Conservation (phyloP, 176 grass and related monocot species). For the Zoysia japonica region DNA sequence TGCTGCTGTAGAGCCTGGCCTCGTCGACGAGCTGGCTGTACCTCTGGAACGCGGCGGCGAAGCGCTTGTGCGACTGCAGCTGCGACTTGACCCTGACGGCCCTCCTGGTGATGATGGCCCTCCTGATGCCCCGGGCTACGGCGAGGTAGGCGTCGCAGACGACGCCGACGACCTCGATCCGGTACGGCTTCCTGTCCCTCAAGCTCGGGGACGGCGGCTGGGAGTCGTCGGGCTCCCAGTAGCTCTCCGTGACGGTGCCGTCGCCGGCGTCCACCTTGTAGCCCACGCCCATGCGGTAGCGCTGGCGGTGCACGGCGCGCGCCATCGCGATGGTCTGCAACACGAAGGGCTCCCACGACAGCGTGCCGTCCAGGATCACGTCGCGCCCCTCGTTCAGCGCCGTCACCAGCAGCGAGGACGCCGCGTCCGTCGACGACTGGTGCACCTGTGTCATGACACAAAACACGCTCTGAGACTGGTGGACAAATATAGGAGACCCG, state of each 20-base stretch:
- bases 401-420: slow-evolving; percentile 88
- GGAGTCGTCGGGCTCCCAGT: slow-evolving; percentile 62
- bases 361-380: slow-evolving; percentile 94
- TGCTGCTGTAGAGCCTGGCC: slow-evolving; percentile 86
- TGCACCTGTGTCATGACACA: slow-evolving; percentile 56
- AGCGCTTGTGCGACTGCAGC: slow-evolving; percentile 88
- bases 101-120: slow-evolving; percentile 75
- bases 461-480: not conserved
- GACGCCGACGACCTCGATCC: slow-evolving; percentile 86
- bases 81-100: slow-evolving; percentile 87
- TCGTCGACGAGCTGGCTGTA: slow-evolving; percentile 85
- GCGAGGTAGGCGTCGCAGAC: slow-evolving; percentile 92
- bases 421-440: slow-evolving; percentile 85
- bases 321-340: slow-evolving; percentile 85
- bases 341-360: slow-evolving; percentile 96
- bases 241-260: slow-evolving; percentile 56
- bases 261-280: slow-evolving; percentile 80
- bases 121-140: slow-evolving; percentile 80
- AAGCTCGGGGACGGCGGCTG: not conserved
- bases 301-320: slow-evolving; percentile 69
- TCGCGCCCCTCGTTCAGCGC: slow-evolving; percentile 96
- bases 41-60: slow-evolving; percentile 63
- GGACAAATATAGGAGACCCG: no score
- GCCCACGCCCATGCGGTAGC: slow-evolving; percentile 87
- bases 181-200: slow-evolving; percentile 62